Percentiles rank a stretch among this genome's conserved stretches.
Evolutionary conservation across 345 rosid genomes (phyloP).

Genomic region (Hibiscus trionum): DNA sequence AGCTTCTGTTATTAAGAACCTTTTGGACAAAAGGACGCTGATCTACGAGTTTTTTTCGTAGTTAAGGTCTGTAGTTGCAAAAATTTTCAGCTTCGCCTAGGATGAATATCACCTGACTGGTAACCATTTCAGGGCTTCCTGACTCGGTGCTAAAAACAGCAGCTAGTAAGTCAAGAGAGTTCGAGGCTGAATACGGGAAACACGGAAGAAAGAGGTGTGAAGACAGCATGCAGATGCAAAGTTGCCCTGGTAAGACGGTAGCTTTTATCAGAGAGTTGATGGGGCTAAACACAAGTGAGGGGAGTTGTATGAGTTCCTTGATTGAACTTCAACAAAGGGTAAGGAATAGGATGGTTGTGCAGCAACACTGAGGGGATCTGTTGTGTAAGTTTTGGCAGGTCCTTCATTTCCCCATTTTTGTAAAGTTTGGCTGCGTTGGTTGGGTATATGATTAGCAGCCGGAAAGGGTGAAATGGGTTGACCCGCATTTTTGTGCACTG

Average conservation of each 20-base stretch:
- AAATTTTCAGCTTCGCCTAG: neutral
- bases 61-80: neutral
- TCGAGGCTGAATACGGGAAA: constrained; percentile 54
- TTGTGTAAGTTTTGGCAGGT: neutral
- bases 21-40: neutral
- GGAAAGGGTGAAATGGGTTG: neutral
- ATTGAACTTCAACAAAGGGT: constrained; percentile 43
- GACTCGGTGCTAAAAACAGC: constrained; percentile 57
- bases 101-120: constrained; percentile 1
- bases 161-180: constrained; percentile 56
- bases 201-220: constrained; percentile 17
- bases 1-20: neutral
- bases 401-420: neutral
- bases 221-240: constrained; percentile 7
- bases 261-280: constrained; percentile 37
- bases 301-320: constrained; percentile 16
- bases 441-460: neutral
- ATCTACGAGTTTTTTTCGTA: neutral
- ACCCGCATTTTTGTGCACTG: neutral
- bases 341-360: constrained; percentile 26
- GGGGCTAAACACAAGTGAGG: constrained; percentile 14
- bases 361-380: constrained; percentile 19
- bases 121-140: constrained; percentile 59
- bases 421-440: neutral
- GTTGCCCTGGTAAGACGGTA: constrained; percentile 16